Evolutionary conservation across 352 stramenopile genomes (phyloP), one percentile per base, ranked within the genome.

Genomic region (Phytophthora tentaculata): DNA sequence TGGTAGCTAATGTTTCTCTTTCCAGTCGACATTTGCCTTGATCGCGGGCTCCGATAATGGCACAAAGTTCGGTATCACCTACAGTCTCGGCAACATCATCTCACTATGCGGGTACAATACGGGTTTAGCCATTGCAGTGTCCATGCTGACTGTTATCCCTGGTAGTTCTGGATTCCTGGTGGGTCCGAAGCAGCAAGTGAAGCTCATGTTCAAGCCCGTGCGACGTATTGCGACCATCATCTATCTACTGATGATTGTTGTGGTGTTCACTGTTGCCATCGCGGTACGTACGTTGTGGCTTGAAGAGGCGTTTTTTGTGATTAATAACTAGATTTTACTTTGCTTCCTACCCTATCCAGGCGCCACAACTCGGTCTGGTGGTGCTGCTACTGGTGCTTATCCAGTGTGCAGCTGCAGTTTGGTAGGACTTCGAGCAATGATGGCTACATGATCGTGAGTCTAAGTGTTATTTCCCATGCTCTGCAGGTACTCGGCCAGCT

Each of bases 171-270:
- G 86, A 0, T 96, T 96, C 53, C 79, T 96, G 0, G 88, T 93
- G 3, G 88, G 88, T 5, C 88, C 86, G 0, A 83, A 69, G 72
- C 84, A 94, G 78, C 88, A 96, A 53, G 60, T 89, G 57, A 94
- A 94, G 70, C 84, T 93, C 61, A 96, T 96, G 88, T 90, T 94
- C 68, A 94, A 94, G 63, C 88, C 88, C 22, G 76, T 94, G 54
- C 84, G 88, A 0, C 80, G 88, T 22, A 70, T 94, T 45, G 88
- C 86, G 0, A 83, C 88, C 13, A 44, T 86, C 35, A 80, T 94
- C 70, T 96, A 94, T 71, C 54, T 96, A 13, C 35, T 63, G 19
- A 93, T 94, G 86, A 94, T 96, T 67, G 41, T 88, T 29, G 62
- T 92, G 13, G 86, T 94, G 23, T 69, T 96, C 1, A 80, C 62